Conservation (phyloP, 139 green algal species). For the Dunaliella primolecta region DNA sequence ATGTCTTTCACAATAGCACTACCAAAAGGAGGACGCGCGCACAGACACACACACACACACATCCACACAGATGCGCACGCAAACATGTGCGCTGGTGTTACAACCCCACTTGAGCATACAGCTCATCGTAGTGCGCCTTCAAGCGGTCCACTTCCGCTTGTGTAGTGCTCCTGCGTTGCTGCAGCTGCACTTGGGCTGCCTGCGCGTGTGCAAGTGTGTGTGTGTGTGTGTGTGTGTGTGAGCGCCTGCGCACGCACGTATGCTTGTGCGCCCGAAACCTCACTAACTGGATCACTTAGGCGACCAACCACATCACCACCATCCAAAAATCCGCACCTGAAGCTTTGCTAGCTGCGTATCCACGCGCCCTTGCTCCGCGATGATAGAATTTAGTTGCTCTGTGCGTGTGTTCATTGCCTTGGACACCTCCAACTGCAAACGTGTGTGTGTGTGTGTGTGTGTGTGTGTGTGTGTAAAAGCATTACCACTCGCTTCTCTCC, state of each 20-base stretch:
- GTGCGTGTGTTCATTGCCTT: background rate
- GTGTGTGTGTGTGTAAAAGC: background rate
- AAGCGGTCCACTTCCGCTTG: background rate
- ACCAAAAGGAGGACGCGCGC: no score
- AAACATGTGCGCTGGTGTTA: background rate
- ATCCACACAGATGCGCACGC: background rate
- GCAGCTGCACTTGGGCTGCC: background rate
- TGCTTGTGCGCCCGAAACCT: no score
- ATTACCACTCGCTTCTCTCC: no score
- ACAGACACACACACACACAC: background rate
- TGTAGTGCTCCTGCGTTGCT: background rate
- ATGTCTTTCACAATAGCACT: no score
- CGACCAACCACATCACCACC: background rate
- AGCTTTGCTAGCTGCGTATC: background rate
- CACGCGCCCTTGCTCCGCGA: background rate
- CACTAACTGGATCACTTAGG: no score
- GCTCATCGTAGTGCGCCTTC: background rate
- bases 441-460: background rate
- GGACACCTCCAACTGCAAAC: background rate
- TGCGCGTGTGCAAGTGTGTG: background rate
- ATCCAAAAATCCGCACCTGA: background rate
- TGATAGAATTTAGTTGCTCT: background rate
- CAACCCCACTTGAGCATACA: background rate
- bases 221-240: background rate
- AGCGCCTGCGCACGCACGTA: background rate